Percentiles rank a stretch among this genome's conserved stretches.
Evolutionary conservation across 1,284 basidiomycete genomes (phyloP).

Genomic region (Earliella scabrosa): DNA sequence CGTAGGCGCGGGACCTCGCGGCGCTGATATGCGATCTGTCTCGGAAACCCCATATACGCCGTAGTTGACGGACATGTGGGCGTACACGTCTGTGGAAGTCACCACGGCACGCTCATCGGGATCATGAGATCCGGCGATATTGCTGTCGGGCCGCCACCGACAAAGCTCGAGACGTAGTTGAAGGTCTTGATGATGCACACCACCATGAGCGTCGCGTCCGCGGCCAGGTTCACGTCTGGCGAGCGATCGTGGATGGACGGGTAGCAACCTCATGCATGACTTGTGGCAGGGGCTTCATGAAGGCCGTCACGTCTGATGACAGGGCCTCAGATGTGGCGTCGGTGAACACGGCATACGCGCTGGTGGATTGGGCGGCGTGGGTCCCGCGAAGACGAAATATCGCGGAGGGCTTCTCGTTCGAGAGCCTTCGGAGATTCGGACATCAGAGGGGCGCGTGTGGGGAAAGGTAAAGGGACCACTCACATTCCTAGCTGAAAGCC

Average conservation of each 20-base stretch:
- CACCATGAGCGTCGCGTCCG: constrained; percentile 51
- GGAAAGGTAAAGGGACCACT: too few species aligned
- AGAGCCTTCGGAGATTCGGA: constrained; percentile 58
- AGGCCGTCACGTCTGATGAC: constrained; percentile 58
- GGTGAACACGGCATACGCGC: constrained; percentile 60
- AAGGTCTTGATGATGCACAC: constrained; percentile 76
- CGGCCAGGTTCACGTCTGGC: constrained; percentile 13
- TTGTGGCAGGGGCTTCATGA: constrained; percentile 67
- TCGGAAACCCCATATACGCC: too few species aligned
- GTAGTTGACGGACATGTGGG: too few species aligned
- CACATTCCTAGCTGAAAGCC: constrained; percentile 92
- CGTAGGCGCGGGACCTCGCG: too few species aligned
- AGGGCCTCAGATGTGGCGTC: constrained; percentile 35
- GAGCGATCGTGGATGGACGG: constrained; percentile 45
- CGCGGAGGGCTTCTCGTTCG: constrained; percentile 90
- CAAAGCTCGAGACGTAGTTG: constrained; percentile 85
- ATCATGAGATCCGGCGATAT: constrained; percentile 67
- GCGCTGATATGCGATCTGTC: too few species aligned
- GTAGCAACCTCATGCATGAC: constrained; percentile 58
- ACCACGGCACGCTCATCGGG: constrained; percentile 75
- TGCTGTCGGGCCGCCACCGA: constrained; percentile 47
- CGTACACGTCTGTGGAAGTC: too few species aligned
- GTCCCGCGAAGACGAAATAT: constrained; percentile 85
- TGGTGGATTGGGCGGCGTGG: constrained; percentile 52
- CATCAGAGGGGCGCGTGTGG: neutral